A percentile compares a stretch with the other conserved stretches of the same genome.
Conservation (phyloP, 177 flowering plant species). For the Vitis hybrid region DNA sequence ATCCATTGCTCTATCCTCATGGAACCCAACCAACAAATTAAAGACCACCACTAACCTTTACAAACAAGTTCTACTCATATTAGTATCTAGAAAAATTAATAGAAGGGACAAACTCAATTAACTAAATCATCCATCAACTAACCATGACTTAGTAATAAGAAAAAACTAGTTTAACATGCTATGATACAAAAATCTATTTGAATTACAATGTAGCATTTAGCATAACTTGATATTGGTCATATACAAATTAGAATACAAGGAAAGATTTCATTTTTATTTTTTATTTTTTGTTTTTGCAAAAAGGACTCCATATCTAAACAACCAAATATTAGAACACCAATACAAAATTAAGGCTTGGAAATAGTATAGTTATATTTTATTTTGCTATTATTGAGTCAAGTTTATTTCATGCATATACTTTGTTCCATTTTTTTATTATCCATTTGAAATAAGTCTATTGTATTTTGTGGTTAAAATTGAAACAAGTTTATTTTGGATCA, state of each 20-base stretch:
- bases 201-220: too few relatives aligned
- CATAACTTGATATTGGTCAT: too few relatives aligned
- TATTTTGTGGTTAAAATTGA: too few relatives aligned
- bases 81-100: neutral
- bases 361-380: neutral
- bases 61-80: neutral
- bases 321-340: neutral
- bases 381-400: too few relatives aligned
- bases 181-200: too few relatives aligned
- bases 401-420: too few relatives aligned
- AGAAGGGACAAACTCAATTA: neutral
- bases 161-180: neutral
- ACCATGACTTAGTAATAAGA: neutral
- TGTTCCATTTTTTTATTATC: too few relatives aligned
- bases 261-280: too few relatives aligned
- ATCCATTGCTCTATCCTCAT: neutral
- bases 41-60: neutral
- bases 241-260: neutral
- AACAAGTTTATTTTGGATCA: too few relatives aligned
- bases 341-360: neutral
- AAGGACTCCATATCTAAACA: too few relatives aligned
- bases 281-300: too few relatives aligned
- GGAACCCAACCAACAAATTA: neutral
- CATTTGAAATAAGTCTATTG: too few relatives aligned
- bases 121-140: neutral